Evolutionary conservation across 2,329 filamentous ascomycete species (phyloP), one percentile per base, ranked within the genome.

Genomic region (Bipolaris gigantea): DNA sequence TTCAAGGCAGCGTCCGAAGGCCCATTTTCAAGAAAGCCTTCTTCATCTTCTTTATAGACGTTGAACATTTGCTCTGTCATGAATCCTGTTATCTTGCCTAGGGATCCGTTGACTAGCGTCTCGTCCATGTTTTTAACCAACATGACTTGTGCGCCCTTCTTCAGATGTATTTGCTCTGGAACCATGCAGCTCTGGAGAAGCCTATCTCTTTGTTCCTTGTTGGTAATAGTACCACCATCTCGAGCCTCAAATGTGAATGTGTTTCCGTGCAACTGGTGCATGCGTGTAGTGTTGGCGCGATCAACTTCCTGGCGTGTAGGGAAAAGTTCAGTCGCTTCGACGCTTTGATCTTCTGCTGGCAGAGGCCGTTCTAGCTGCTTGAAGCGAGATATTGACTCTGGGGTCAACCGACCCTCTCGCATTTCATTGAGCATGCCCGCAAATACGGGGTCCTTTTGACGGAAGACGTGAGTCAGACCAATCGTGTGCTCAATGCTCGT

Each of bases 41-140:
- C 81, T 59, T 87, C 84, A 59, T 86, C 79, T 19, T 81, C 76
- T 25, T 79, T 77, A 65, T 85, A 86, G 39, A 79, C 72, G 47
- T 82, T 82, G 60, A 87, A 89, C 25, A 80, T 83, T 39, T 79
- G 77, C 61, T 88, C 84, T 48, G 81, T 85, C 87, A 92, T 92
- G 74, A 96, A 96, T 5, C 83, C 85, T 11, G 88, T 82, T 4
- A 99, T 89, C 57, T 89, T 92, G 21, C 94, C 94, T 9, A 99
- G 81, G 0, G 93, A 96, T 4, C 94, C 94, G 69, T 99, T 99
- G 63, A 97, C 94, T 0, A 99, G 82, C 0, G 85, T 87, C 35
- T 96, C 91, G 69, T 99, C 94, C 77, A 97, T 88, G 66, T 99
- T 99, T 75, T 99, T 99, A 80, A 99, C 97, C n/a, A 99, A 80